Evolutionary conservation across 202 grass and related monocot genomes (phyloP).

Genomic region (Zoysia matrella): DNA sequence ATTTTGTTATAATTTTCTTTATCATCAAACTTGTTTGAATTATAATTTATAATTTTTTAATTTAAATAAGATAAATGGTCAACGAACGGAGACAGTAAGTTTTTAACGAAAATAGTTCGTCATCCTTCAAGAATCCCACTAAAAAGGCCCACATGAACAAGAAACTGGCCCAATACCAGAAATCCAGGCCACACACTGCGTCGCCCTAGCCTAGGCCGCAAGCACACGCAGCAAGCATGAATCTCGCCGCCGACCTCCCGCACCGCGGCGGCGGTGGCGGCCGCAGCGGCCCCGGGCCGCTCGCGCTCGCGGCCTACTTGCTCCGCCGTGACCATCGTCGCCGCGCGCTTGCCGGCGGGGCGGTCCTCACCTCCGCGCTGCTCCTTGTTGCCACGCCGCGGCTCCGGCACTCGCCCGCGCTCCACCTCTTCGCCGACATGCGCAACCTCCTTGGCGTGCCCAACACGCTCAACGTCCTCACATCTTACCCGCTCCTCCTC

Average conservation of each 20-base stretch:
- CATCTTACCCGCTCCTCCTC: conserved; percentile 82
- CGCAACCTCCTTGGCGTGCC: conserved; percentile 94
- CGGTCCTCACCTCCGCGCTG: conserved; percentile 56
- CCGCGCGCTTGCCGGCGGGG: conserved; percentile 36
- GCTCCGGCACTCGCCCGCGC: conserved; percentile 76
- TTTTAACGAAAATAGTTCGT: too few relatives aligned
- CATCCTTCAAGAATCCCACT: too few relatives aligned
- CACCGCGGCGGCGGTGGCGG: conserved; percentile 49
- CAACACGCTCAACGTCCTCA: conserved; percentile 96
- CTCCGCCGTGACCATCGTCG: conserved; percentile 58
- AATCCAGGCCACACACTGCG: background rate
- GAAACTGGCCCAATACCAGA: conserved; percentile 11
- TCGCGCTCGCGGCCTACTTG: conserved; percentile 41
- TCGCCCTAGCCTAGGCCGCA: background rate
- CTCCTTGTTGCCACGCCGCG: conserved; percentile 80
- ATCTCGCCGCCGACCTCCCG: conserved; percentile 54
- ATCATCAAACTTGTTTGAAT: too few relatives aligned
- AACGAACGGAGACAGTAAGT: too few relatives aligned
- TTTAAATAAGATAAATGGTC: too few relatives aligned
- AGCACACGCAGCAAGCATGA: conserved; percentile 35
- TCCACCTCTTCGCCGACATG: conserved; percentile 98
- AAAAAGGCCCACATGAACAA: background rate
- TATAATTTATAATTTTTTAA: too few relatives aligned
- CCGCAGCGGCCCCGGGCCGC: conserved; percentile 30
- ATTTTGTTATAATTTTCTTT: too few relatives aligned